phyloP scores from a whole-genome alignment of 139 green algal genomes.

The Desmodesmus armatus region DNA sequence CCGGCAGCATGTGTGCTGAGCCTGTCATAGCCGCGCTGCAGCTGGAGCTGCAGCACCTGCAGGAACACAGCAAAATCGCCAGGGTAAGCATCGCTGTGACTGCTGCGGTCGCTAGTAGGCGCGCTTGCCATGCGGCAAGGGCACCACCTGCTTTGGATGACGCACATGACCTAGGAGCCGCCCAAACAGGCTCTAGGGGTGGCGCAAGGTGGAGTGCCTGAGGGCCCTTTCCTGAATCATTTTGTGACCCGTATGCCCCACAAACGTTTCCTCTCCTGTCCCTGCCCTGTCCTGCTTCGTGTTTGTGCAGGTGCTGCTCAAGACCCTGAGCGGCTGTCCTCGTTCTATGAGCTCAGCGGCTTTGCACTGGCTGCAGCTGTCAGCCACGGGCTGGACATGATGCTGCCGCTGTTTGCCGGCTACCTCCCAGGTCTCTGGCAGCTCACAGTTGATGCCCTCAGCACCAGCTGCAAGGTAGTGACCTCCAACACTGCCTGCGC shows the following conservation, averaged over 20 bases:
- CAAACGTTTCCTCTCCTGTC: too few species aligned
- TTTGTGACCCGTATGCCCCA: too few species aligned
- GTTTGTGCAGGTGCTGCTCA: background rate
- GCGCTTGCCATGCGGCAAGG: too few species aligned
- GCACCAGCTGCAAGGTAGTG: background rate
- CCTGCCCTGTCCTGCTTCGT: background rate
- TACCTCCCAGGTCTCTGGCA: conserved; percentile 10
- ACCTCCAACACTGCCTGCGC: background rate
- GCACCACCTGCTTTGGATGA: too few species aligned
- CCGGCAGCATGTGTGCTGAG: background rate
- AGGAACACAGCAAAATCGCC: too few species aligned
- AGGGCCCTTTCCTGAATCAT: background rate
- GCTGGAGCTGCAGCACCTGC: conserved; percentile 26
- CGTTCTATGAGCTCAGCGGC: background rate
- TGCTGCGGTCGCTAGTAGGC: too few species aligned
- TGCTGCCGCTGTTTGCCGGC: conserved; percentile 11
- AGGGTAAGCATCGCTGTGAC: too few species aligned
- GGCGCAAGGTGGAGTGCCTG: too few species aligned
- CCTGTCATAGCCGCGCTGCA: conserved; percentile 1
- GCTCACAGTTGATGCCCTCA: background rate
- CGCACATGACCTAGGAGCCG: too few species aligned
- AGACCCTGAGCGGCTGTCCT: background rate
- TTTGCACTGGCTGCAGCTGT: background rate
- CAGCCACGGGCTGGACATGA: background rate
- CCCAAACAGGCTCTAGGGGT: too few species aligned